A percentile compares a stretch with the other conserved stretches of the same genome.
These are phyloP conservation scores for Ceratocystis albifundus DNA, from an alignment of 2,329 filamentous ascomycete genomes.

Conservation along the genomic window DNA sequence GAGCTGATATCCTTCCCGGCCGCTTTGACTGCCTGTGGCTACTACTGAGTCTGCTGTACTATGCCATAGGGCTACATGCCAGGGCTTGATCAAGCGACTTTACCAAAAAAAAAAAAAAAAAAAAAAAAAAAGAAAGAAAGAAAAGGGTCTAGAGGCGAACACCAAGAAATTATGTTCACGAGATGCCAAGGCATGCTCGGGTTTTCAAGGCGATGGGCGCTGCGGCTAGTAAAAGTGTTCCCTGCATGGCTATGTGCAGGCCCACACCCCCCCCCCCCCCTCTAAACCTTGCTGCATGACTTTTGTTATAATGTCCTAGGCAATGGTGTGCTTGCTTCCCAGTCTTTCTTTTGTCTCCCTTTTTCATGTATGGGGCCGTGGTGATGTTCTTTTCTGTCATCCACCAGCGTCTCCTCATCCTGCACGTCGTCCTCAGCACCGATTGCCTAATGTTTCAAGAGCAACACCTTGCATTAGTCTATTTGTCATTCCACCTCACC, in stretches of 20 bases:
- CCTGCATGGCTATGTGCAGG: too few relatives aligned
- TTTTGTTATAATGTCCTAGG: not conserved
- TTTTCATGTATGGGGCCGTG: not conserved
- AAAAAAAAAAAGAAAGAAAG: not conserved
- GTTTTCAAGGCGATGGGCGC: too few relatives aligned
- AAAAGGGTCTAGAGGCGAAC: too few relatives aligned
- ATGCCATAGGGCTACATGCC: not conserved
- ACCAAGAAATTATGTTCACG: too few relatives aligned
- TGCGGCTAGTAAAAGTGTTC: too few relatives aligned
- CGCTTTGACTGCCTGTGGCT: not conserved
- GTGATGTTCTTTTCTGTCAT: not conserved
- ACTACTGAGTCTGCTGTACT: not conserved
- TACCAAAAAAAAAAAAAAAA: not conserved
- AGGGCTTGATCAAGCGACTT: not conserved
- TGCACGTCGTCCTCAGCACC: not conserved
- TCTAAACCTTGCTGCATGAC: not conserved
- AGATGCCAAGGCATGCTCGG: too few relatives aligned
- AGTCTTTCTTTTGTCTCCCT: not conserved
- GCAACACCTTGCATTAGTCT: slow-evolving; percentile 5
- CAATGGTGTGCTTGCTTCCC: not conserved
- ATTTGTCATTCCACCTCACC: not conserved
- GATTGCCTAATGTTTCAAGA: slow-evolving; percentile 1
- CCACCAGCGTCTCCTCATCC: not conserved
- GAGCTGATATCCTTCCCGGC: not conserved
- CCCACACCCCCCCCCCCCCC: too few relatives aligned